Conservation (phyloP, 1,139 yeast species). For the Debaryomyces nepalensis region DNA sequence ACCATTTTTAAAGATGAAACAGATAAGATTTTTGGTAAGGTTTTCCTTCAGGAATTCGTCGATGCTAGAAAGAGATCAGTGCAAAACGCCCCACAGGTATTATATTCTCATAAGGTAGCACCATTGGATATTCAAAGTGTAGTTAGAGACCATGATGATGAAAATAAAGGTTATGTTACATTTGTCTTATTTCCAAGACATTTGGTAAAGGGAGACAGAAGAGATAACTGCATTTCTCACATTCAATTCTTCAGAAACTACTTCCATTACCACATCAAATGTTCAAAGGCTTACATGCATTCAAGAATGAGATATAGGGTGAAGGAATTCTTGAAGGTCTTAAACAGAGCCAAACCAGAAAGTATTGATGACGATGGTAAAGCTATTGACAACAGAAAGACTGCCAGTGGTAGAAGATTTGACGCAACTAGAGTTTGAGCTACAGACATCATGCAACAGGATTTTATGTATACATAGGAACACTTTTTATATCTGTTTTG, state of each 20-base stretch:
- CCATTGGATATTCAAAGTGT: constrained; percentile 76
- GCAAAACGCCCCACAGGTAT: constrained; percentile 97
- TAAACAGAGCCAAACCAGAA: constrained; percentile 97
- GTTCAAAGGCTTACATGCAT: constrained; percentile 97
- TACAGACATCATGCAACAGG: not conserved
- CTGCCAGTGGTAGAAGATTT: constrained; percentile 84
- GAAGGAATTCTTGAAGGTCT: constrained; percentile 88
- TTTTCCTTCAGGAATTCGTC: constrained; percentile 94
- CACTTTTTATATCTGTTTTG: constrained; percentile 1
- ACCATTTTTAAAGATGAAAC: constrained; percentile 96
- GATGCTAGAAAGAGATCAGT: constrained; percentile 94
- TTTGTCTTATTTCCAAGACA: constrained; percentile 80
- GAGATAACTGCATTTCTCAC: constrained; percentile 85
- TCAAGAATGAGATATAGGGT: constrained; percentile 97
- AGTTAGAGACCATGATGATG: constrained; percentile 44
- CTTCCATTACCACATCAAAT: constrained; percentile 97
- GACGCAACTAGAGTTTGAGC: constrained; percentile 31
- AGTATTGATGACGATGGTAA: constrained; percentile 72
- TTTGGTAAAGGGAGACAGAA: constrained; percentile 67
- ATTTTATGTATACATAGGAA: constrained; percentile 7
- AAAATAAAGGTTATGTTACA: constrained; percentile 73
- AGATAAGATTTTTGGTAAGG: constrained; percentile 92
- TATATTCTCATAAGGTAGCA: constrained; percentile 87
- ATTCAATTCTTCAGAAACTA: constrained; percentile 92
- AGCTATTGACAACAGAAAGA: constrained; percentile 67